These are phyloP conservation scores for Acorus calamus DNA, from an alignment of 106 monocot genomes.

Conservation along the genomic window DNA sequence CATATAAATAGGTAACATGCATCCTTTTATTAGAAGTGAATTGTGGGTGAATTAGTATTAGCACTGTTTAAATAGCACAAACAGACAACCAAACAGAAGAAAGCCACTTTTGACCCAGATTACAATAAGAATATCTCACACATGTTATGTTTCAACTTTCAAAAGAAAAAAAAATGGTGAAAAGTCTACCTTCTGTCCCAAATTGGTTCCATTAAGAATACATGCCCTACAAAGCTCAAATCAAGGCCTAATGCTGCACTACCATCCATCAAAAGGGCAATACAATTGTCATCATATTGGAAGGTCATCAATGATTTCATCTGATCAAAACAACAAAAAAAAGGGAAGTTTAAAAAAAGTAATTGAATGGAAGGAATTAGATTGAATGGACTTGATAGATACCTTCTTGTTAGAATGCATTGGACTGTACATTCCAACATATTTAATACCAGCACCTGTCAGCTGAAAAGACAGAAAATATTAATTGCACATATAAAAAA, in stretches of 20 bases:
- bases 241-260: slow-evolving; percentile 96
- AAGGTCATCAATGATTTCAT: slow-evolving; percentile 68
- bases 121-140: no score
- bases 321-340: slow-evolving; percentile 23
- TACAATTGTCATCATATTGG: slow-evolving; percentile 63
- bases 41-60: no score
- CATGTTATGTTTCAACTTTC: neutral
- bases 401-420: slow-evolving; percentile 81
- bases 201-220: slow-evolving; percentile 99
- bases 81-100: no score
- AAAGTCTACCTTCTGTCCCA: slow-evolving; percentile 84
- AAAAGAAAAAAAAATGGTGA: neutral
- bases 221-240: slow-evolving; percentile 86
- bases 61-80: no score
- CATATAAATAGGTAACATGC: no score
- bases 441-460: slow-evolving; percentile 63
- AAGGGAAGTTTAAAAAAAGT: neutral
- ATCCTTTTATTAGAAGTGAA: no score
- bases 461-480: slow-evolving; percentile 31
- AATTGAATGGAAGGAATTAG: neutral
- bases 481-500: neutral
- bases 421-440: slow-evolving; percentile 85
- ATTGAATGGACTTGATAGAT: slow-evolving; percentile 2
- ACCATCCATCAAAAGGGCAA: slow-evolving; percentile 95
- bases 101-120: no score